Base-by-base conservation (phyloP, 1,284 basidiomycete genomes). In the Boletus calvinii region DNA sequence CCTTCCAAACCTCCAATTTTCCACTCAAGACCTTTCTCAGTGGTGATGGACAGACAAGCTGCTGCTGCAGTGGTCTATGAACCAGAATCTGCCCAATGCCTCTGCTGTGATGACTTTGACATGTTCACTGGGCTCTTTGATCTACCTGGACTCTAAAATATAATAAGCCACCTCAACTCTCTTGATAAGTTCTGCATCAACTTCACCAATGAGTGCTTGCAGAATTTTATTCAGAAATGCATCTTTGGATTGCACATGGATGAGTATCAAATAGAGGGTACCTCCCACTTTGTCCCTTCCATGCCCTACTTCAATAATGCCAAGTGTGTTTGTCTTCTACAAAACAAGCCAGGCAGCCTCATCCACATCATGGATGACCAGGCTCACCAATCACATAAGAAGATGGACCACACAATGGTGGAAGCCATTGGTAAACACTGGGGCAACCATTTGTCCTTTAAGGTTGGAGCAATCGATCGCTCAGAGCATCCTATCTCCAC, bases 351-450 rank as follows among this genome's bases (percentile, higher is more conserved):
- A 4, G 92, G 92, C 17, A 95, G 96, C 6, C 77, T 98, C 29
- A 86, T 98, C 48, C 92, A 95, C 66, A 98, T 98, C 70, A 93
- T 98, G 86, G 94, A 98, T 67, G 95, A 98, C 66, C 93, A 98
- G 71, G 90, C 93, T 8, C 80, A 88, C 17, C 79, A 90, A 35
- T 80, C 82, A 58, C 86, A 90, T 29, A 94, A 93, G 74, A 95
- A 95, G 83, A 93, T 86, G 6, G 92, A 97, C 22, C 22, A 22
- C 22, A 22, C 5, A 5, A 22, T 98, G 93, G 84, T 95, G n/a
- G 93, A 97, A 60, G 91, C 94, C 0, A 93, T 98, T 68, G 78
- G 81, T 49, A 98, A 97, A 73, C 84, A 94, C 3, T 98, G 94
- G 92, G 89, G 86, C 7, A 96, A 92, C 64, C 94, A 98, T 66